Evolutionary conservation across 2,329 filamentous ascomycete genomes (phyloP).

Genomic region (Alternaria dauci): DNA sequence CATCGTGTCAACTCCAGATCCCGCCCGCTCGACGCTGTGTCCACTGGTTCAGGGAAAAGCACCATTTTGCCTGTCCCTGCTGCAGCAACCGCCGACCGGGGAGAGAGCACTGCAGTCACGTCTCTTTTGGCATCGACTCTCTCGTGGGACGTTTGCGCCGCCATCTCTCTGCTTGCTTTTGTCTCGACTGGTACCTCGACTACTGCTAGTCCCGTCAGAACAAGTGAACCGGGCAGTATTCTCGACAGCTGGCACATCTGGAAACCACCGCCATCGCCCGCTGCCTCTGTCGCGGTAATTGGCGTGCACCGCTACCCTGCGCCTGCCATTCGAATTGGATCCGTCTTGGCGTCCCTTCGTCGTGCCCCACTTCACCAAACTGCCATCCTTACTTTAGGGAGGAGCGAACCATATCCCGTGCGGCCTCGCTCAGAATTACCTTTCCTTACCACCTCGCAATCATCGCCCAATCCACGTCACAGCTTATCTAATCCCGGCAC

Average conservation of each 20-base stretch:
- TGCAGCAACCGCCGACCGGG: slow-evolving; percentile 22
- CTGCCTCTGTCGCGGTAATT: background rate
- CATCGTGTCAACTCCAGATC: slow-evolving; percentile 33
- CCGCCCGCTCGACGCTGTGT: slow-evolving; percentile 35
- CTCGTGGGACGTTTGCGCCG: slow-evolving; percentile 32
- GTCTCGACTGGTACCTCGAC: slow-evolving; percentile 31
- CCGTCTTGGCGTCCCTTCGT: slow-evolving; percentile 32
- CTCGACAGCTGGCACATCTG: slow-evolving; percentile 20
- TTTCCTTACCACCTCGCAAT: slow-evolving; percentile 16
- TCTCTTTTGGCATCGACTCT: slow-evolving; percentile 40
- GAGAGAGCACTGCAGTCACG: slow-evolving; percentile 47
- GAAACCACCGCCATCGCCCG: background rate
- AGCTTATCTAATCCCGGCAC: slow-evolving; percentile 9
- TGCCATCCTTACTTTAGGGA: slow-evolving; percentile 35
- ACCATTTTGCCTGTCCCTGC: slow-evolving; percentile 31
- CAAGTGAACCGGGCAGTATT: slow-evolving; percentile 26
- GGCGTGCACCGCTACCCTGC: slow-evolving; percentile 18
- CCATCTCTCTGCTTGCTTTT: slow-evolving; percentile 36
- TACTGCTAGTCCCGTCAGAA: slow-evolving; percentile 36
- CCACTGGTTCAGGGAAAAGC: slow-evolving; percentile 14
- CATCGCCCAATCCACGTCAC: slow-evolving; percentile 26
- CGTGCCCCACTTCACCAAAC: slow-evolving; percentile 36
- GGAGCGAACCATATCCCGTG: slow-evolving; percentile 24
- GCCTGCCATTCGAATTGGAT: slow-evolving; percentile 26
- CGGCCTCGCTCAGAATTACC: slow-evolving; percentile 20